A percentile compares a stretch with the other conserved stretches of the same genome.
phyloP scores from a whole-genome alignment of 495 filamentous ascomycete species.

The Haplographium delicatum region DNA sequence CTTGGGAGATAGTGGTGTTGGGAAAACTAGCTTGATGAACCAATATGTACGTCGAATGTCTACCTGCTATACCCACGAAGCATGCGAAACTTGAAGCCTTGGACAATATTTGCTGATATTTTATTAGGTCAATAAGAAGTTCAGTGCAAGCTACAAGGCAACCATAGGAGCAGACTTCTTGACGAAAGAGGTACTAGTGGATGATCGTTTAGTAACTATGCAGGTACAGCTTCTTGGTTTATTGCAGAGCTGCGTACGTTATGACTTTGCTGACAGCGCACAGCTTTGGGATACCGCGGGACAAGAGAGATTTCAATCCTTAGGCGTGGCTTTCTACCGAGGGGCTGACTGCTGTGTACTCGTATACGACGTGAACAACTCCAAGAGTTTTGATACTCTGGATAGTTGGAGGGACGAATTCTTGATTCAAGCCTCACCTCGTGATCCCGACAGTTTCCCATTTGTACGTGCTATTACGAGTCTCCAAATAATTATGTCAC shows the following conservation, averaged over 20 bases:
- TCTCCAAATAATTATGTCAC: not conserved
- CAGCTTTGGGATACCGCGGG: constrained; percentile 98
- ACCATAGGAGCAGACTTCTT: constrained; percentile 99
- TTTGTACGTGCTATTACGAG: constrained; percentile 63
- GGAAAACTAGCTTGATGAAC: constrained; percentile 99
- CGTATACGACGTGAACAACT: constrained; percentile 98
- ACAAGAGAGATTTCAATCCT: constrained; percentile 94
- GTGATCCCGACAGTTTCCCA: constrained; percentile 95
- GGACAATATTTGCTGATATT: constrained; percentile 10
- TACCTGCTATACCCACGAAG: not conserved
- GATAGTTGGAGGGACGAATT: constrained; percentile 99
- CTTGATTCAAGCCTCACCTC: constrained; percentile 91
- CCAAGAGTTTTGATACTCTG: constrained; percentile 96
- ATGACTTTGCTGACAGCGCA: constrained; percentile 17
- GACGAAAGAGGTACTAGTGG: constrained; percentile 95
- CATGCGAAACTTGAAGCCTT: not conserved
- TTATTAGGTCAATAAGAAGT: constrained; percentile 96
- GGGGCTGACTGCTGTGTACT: constrained; percentile 98
- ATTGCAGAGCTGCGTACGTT: not conserved
- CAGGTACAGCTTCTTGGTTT: constrained; percentile 57
- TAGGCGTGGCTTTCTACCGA: constrained; percentile 97
- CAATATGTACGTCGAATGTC: constrained; percentile 81
- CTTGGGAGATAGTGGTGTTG: constrained; percentile 94
- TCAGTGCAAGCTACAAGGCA: constrained; percentile 98
- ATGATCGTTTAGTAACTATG: constrained; percentile 97